Evolutionary conservation across 176 grass and related monocot genomes (phyloP).

Genomic region (Triticum turgidum): DNA sequence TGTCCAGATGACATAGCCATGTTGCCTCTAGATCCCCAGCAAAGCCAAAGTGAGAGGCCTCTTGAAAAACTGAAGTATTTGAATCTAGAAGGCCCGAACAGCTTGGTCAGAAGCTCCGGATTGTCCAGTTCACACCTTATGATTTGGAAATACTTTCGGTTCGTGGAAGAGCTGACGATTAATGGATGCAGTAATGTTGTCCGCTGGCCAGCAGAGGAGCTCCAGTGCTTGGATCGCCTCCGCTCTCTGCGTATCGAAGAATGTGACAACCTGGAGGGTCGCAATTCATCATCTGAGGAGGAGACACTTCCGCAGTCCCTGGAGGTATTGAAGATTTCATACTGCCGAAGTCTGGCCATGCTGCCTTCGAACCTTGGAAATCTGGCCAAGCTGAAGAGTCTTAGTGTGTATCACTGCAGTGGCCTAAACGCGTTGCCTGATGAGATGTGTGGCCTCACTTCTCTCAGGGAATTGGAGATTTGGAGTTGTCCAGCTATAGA

Average conservation of each 20-base stretch:
- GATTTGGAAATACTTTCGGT: not conserved
- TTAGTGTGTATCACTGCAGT: rapidly evolving
- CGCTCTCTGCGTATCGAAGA: rapidly evolving
- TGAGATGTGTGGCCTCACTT: too few relatives aligned
- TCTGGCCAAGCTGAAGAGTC: too few relatives aligned
- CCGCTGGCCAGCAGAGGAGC: not conserved
- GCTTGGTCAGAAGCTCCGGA: not conserved
- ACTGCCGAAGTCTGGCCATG: too few relatives aligned
- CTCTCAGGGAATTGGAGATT: too few relatives aligned
- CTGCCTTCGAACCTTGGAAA: too few relatives aligned
- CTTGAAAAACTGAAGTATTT: not conserved
- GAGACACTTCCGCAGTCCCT: too few relatives aligned
- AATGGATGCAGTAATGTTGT: rapidly evolving
- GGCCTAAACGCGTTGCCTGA: not conserved
- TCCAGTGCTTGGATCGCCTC: not conserved
- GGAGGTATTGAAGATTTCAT: too few relatives aligned
- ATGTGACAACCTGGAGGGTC: not conserved
- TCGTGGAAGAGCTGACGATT: not conserved
- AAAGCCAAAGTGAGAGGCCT: not conserved
- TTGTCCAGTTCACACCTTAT: not conserved
- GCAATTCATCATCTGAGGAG: not conserved
- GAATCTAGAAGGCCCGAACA: not conserved
- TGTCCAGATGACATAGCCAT: not conserved
- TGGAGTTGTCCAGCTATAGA: too few relatives aligned
- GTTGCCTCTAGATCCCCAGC: not conserved